Evolutionary conservation across 148 eudicot species (phyloP), one percentile per base, ranked within the genome.

Genomic region (Silene uniflora): DNA sequence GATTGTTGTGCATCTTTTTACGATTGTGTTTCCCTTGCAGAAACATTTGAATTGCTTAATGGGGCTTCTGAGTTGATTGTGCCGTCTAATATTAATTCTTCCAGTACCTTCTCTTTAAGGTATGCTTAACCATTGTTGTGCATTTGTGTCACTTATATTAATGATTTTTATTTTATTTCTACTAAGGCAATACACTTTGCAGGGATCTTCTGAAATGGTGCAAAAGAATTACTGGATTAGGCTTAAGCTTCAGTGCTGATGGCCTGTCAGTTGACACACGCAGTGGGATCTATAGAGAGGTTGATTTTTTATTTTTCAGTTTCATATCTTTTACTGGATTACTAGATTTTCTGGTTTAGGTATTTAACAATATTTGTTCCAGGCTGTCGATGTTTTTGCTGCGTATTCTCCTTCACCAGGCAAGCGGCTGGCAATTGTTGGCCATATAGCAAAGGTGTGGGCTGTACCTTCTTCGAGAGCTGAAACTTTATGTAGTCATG

Each of bases 171-270:
- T 69, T 0, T 67, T 54, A 17, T 54, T 8, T 68, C 6, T 22
- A 24, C 62, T 71, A 54, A 52, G 17, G 22, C 39, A 7, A 71
- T 52, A 62, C 62, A 25, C 21, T 7, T 71, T 22, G 54, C 81
- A 94, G 98, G 86, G 97, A 95, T 88, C 89, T 95, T 12, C 72
- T 95, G 35, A 95, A 92, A 81, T 92, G 91, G 89, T 90, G 97
- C 87, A 92, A 86, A 85, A 88, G 99, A 85, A 81, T 95, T 75
- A 75, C 85, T 29, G 90, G 87, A 73, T 78, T 87, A 75, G 91
- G 88, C 79, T 82, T 84, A 70, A 77, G 71, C 78, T 70, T 84
- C 77, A 62, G 63, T 22, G 75, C 77, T 58, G 86, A 84, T 80
- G 78, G 78, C 71, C 74, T 87, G 76, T 76, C 98, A 16, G 62